phyloP scores from a whole-genome alignment of 805 yeast genomes.

The Wickerhamomyces alni region DNA sequence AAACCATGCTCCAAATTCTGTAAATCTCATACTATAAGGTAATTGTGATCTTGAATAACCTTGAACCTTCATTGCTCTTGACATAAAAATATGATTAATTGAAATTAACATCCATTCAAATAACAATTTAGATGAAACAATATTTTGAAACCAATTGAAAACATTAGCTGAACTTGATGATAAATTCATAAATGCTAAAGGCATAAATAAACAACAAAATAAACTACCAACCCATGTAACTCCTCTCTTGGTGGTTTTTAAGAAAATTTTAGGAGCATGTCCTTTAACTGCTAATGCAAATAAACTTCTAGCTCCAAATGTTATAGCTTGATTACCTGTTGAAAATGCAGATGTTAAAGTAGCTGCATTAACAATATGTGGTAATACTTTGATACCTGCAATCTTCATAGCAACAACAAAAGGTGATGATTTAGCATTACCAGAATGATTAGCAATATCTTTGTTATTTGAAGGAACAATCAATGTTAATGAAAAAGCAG shows the following conservation, averaged over 20 bases:
- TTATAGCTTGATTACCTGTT: constrained; percentile 28
- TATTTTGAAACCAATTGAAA: constrained; percentile 30
- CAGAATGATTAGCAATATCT: constrained; percentile 25
- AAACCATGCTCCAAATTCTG: constrained; percentile 28
- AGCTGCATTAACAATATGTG: constrained; percentile 32
- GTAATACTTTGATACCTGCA: constrained; percentile 35
- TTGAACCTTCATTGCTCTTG: constrained; percentile 35
- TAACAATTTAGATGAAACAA: constrained; percentile 27
- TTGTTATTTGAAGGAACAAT: constrained; percentile 28
- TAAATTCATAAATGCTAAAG: constrained; percentile 32
- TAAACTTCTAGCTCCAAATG: constrained; percentile 27
- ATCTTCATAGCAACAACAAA: constrained; percentile 40
- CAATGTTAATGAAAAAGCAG: constrained; percentile 29
- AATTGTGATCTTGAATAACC: constrained; percentile 17
- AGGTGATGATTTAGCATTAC: constrained; percentile 30
- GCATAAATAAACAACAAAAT: constrained; percentile 26
- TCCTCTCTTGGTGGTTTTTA: constrained; percentile 28
- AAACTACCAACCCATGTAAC: constrained; percentile 27
- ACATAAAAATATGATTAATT: constrained; percentile 26
- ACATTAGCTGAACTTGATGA: constrained; percentile 25
- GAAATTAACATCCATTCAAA: constrained; percentile 29
- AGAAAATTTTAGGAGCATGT: constrained; percentile 32
- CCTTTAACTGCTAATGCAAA: constrained; percentile 32
- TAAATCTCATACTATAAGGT: constrained; percentile 12
- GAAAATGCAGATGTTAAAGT: constrained; percentile 35